phyloP scores from a whole-genome alignment of 2,329 filamentous ascomycete genomes.

The Penicillium sp. region DNA sequence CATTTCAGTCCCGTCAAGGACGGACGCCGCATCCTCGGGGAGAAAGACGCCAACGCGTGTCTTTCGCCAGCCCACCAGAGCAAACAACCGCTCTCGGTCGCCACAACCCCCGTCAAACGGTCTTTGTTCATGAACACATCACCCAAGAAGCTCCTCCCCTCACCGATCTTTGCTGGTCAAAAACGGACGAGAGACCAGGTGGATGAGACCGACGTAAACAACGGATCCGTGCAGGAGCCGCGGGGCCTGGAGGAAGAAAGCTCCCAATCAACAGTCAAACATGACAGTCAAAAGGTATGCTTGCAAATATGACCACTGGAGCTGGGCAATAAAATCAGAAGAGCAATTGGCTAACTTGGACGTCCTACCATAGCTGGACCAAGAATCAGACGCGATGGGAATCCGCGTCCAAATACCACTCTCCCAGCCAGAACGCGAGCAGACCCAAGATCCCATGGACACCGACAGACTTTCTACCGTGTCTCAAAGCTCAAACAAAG shows the following conservation, averaged over 20 bases:
- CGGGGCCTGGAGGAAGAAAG: constrained; percentile 13
- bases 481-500: constrained; percentile 8
- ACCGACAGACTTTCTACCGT: constrained; percentile 7
- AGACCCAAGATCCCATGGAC: constrained; percentile 12
- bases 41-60: constrained; percentile 44
- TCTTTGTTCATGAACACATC: constrained; percentile 24
- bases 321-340: not conserved
- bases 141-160: constrained; percentile 32
- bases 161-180: constrained; percentile 37
- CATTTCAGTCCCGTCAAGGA: constrained; percentile 36
- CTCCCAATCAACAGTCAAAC: constrained; percentile 15
- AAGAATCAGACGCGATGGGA: constrained; percentile 22
- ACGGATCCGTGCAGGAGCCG: constrained; percentile 19
- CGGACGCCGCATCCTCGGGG: constrained; percentile 40
- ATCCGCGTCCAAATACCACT: constrained; percentile 16
- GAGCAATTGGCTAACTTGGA: constrained; percentile 8
- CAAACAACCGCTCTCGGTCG: constrained; percentile 19
- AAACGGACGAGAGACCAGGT: constrained; percentile 43
- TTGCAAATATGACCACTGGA: not conserved
- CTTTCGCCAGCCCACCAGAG: constrained; percentile 30
- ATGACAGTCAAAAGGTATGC: constrained; percentile 21
- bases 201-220: constrained; percentile 28
- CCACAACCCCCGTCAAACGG: constrained; percentile 30
- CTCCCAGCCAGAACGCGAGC: constrained; percentile 18
- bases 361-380: constrained; percentile 8